These are phyloP conservation scores for Debaryomyces hansenii DNA, from an alignment of 805 yeast species.

Conservation along the genomic window DNA sequence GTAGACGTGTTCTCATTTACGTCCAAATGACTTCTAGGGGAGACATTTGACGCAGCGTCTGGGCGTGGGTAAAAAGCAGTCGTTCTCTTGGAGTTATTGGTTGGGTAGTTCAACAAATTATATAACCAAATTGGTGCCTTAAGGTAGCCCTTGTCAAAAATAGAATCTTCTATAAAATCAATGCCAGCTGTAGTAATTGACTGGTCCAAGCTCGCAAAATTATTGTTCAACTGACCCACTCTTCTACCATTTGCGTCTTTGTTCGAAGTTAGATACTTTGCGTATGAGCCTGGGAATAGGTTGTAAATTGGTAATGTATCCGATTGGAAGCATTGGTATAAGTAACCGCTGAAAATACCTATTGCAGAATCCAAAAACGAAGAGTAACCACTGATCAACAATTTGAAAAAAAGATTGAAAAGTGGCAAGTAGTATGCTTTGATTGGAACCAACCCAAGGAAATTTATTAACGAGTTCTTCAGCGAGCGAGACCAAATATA, in stretches of 20 bases:
- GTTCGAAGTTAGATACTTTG: conserved; percentile 6
- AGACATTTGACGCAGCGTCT: background rate
- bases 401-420: conserved; percentile 30
- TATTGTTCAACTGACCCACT: conserved; percentile 28
- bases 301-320: conserved; percentile 46
- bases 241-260: conserved; percentile 18
- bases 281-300: conserved; percentile 33
- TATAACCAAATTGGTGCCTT: conserved; percentile 53
- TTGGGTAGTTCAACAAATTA: conserved; percentile 29
- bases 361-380: conserved; percentile 41
- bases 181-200: background rate
- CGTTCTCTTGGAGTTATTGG: conserved; percentile 20
- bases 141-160: conserved; percentile 53
- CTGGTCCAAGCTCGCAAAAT: conserved; percentile 4
- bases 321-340: conserved; percentile 64
- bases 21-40: background rate
- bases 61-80: conserved; percentile 24
- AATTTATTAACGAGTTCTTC: conserved; percentile 53
- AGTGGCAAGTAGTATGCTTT: conserved; percentile 57
- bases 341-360: conserved; percentile 58
- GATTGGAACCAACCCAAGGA: conserved; percentile 52
- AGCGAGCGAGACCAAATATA: conserved; percentile 62
- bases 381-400: conserved; percentile 43
- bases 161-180: conserved; percentile 36
- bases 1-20: background rate